These are phyloP conservation scores for Colletotrichum sidae DNA, from an alignment of 2,329 filamentous ascomycete species.

Conservation along the genomic window DNA sequence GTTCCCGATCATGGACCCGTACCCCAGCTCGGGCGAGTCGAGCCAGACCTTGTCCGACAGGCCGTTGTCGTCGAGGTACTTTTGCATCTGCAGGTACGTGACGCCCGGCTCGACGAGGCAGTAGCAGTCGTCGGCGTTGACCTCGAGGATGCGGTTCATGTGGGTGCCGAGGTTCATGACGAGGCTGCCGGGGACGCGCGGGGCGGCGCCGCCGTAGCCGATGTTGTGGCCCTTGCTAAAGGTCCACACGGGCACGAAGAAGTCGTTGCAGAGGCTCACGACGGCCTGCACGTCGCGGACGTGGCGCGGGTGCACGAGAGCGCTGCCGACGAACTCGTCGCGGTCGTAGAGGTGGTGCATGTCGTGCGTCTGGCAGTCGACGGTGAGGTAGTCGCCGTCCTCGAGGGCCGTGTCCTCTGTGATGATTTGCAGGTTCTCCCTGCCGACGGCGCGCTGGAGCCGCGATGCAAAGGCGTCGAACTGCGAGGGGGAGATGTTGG, in stretches of 20 bases:
- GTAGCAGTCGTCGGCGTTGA: slow-evolving; percentile 61
- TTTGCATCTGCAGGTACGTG: slow-evolving; percentile 62
- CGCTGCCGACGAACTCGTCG: slow-evolving; percentile 57
- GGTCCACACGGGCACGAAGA: slow-evolving; percentile 59
- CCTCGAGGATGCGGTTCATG: slow-evolving; percentile 64
- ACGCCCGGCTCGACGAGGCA: slow-evolving; percentile 68
- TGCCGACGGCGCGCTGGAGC: slow-evolving; percentile 18
- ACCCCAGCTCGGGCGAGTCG: slow-evolving; percentile 55
- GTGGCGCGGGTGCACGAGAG: slow-evolving; percentile 46
- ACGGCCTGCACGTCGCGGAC: slow-evolving; percentile 58
- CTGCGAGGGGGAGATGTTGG: slow-evolving; percentile 10
- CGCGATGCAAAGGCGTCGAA: slow-evolving; percentile 22
- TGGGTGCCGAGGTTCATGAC: slow-evolving; percentile 63
- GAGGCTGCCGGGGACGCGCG: slow-evolving; percentile 62
- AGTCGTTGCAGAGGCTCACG: slow-evolving; percentile 58
- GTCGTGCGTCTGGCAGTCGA: slow-evolving; percentile 43
- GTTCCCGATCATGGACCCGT: slow-evolving; percentile 58
- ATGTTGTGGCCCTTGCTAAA: slow-evolving; percentile 62
- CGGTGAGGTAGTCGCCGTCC: slow-evolving; percentile 28
- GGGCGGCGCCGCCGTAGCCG: slow-evolving; percentile 67
- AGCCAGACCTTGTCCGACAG: slow-evolving; percentile 55
- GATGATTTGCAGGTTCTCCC: slow-evolving; percentile 29
- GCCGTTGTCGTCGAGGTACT: slow-evolving; percentile 57
- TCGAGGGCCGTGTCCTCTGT: slow-evolving; percentile 15
- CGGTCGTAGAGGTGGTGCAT: slow-evolving; percentile 53